Conservation (phyloP, 148 eudicot species). For the Arctostaphylos glauca region DNA sequence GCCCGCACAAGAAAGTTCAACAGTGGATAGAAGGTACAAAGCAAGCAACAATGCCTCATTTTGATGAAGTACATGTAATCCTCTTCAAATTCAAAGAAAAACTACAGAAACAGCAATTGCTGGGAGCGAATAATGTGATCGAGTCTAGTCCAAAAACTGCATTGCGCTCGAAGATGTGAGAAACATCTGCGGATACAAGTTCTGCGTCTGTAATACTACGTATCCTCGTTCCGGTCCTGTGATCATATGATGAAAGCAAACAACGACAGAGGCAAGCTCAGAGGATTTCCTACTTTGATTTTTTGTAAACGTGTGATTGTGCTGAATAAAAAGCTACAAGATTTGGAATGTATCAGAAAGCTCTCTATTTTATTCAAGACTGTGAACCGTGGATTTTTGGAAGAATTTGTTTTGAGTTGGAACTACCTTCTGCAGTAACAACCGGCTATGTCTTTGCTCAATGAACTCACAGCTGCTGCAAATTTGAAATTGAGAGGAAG, state of each 20-base stretch:
- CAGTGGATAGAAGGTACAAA: slow-evolving; percentile 78
- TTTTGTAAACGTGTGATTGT: not conserved
- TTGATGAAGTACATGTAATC: slow-evolving; percentile 62
- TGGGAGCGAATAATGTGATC: slow-evolving; percentile 1
- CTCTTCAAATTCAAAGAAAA: slow-evolving; percentile 47
- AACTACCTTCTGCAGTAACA: not conserved
- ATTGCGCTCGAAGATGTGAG: slow-evolving; percentile 22
- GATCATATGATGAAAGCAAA: not conserved
- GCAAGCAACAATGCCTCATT: slow-evolving; percentile 67
- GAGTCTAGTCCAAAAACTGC: not conserved
- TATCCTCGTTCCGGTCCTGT: not conserved
- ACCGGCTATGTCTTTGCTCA: not conserved
- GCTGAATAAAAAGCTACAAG: not conserved
- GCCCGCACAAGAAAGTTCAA: slow-evolving; percentile 68
- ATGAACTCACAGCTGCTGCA: not conserved
- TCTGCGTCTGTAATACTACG: not conserved
- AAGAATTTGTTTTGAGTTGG: not conserved
- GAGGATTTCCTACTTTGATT: not conserved
- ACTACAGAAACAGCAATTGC: slow-evolving; percentile 33
- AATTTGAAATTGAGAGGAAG: not conserved
- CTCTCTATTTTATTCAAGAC: not conserved
- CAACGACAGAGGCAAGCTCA: not conserved
- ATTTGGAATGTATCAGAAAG: not conserved
- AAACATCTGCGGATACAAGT: not conserved
- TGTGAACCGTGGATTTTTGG: not conserved